These are phyloP conservation scores for Aquanectria penicillioides DNA, from an alignment of 2,329 filamentous ascomycete species.

Conservation along the genomic window DNA sequence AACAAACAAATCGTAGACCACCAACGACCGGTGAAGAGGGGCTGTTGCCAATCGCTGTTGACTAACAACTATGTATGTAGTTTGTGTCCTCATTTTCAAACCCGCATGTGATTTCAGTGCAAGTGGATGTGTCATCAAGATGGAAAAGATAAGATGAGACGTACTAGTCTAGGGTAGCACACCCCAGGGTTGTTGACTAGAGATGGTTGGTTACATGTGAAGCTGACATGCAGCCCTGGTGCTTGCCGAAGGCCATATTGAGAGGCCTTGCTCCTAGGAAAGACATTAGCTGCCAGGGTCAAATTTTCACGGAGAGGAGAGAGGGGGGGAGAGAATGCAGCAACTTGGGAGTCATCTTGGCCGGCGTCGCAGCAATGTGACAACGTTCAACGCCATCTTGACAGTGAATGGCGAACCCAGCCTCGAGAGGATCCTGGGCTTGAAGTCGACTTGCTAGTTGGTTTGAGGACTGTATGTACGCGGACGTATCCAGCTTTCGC, in stretches of 20 bases:
- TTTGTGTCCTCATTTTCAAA: neutral
- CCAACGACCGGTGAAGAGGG: too few relatives aligned
- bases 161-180: constrained; percentile 17
- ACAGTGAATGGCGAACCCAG: neutral
- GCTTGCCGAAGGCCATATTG: neutral
- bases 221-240: constrained; percentile 1
- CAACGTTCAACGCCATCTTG: neutral
- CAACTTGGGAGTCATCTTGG: neutral
- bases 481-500: too few relatives aligned
- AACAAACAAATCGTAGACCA: too few relatives aligned
- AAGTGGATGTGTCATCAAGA: neutral
- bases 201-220: constrained; percentile 2
- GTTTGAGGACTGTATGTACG: too few relatives aligned
- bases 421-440: neutral
- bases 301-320: neutral
- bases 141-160: constrained; percentile 18
- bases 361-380: constrained; percentile 4
- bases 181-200: neutral
- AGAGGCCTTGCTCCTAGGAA: too few relatives aligned
- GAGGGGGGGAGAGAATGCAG: too few relatives aligned
- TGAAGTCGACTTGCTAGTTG: neutral
- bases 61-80: neutral
- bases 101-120: constrained; percentile 2
- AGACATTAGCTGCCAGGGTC: too few relatives aligned
- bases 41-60: neutral